phyloP scores from a whole-genome alignment of 202 grass and related monocot species.

The Schoenoplectus tabernaemontani region DNA sequence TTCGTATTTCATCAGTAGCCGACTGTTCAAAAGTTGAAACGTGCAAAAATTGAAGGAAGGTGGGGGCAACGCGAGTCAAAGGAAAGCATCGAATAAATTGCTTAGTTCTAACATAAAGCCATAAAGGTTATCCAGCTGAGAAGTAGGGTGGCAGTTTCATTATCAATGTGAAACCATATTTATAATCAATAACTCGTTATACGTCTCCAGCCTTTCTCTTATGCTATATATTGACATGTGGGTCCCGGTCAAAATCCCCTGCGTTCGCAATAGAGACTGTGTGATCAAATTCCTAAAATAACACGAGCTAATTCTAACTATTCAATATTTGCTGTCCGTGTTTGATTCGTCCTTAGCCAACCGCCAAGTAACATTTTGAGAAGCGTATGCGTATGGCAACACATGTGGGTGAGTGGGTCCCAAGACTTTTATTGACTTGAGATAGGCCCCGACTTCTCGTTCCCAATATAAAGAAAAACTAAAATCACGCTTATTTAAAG shows the following conservation, averaged over 20 bases:
- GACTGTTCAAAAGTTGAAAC: slow-evolving; percentile 14
- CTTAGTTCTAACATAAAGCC: background rate
- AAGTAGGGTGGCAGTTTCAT: background rate
- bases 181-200: background rate
- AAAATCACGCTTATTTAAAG: background rate
- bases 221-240: background rate
- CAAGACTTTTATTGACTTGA: background rate
- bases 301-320: background rate
- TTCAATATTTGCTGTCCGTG: background rate
- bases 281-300: background rate
- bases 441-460: background rate
- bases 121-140: background rate
- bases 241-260: background rate
- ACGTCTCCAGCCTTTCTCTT: too few species aligned
- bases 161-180: background rate
- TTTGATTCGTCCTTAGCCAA: background rate
- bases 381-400: background rate
- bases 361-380: background rate
- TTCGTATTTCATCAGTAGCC: background rate
- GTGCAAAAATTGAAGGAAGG: background rate
- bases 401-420: background rate
- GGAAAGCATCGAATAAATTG: background rate
- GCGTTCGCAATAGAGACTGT: background rate
- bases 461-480: background rate
- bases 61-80: background rate